Base-by-base conservation (phyloP, 148 eudicot genomes). In the Amaranthus palmeri region DNA sequence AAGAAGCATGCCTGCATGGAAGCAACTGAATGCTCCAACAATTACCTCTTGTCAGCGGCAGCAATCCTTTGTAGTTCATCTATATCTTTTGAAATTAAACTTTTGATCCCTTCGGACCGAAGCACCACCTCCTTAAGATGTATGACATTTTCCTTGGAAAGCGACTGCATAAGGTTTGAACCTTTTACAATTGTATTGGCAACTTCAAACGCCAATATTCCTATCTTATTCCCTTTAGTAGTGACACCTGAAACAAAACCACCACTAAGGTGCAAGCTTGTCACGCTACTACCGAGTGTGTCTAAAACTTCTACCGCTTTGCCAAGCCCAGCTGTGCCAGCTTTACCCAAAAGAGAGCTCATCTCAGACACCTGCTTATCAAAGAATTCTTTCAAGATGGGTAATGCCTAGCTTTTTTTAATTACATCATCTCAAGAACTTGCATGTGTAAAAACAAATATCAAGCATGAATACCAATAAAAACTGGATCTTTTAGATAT, bases 281-380 rank as follows among this genome's bases (percentile, higher is more conserved):
- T 89, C 97, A 93, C 85, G 85, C 98, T 87, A 78, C 98, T 93
- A 67, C 96, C 98, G 67, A 93, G 92, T 10, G 96, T 91, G 85
- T 93, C 98, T 76, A 93, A 76, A 72, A 93, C 98, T 74, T 93
- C 98, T 11, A 91, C 96, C 25, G 98, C 98, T 79, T 91, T 93
- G 51, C 92, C 97, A 55, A 93, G 82, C 65, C 98, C 92, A 64
- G 80, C 91, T 49, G 90, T 77, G 61, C 98, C 96, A 69, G 97
- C 98, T 84, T 87, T 85, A 45, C 97, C 97, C 80, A 93, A 83
- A 68, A 86, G 83, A 50, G 92, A 81, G 83, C 98, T 83, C 81
- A 93, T 81, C 82, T 93, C 98, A 52, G 96, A 84, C 67, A 90
- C 98, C 97, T 93, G 83, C 62, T 53, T 4, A 68, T 58, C 59